phyloP scores from a whole-genome alignment of 148 eudicot species.

The Mesembryanthemum crystallinum region DNA sequence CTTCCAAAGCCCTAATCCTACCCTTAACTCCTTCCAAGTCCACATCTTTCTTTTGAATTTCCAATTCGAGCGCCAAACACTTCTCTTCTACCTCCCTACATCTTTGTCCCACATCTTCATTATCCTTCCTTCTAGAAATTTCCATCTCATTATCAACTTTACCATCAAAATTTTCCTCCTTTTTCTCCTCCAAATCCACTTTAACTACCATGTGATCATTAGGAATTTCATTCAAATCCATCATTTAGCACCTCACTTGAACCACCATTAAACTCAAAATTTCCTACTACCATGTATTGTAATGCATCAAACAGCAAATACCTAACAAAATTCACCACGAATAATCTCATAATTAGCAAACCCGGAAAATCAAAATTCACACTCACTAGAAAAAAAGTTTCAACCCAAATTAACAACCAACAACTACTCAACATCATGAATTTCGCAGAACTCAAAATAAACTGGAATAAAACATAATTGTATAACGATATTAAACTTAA shows the following conservation, averaged over 20 bases:
- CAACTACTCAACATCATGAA: background rate
- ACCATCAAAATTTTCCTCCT: background rate
- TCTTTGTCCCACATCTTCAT: constrained; percentile 29
- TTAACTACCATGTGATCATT: constrained; percentile 16
- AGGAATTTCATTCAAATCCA: constrained; percentile 35
- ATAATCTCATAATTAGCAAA: background rate
- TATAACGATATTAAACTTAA: no score
- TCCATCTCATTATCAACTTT: background rate
- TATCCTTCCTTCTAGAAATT: constrained; percentile 9
- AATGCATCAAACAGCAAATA: background rate
- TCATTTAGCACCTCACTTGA: constrained; percentile 9
- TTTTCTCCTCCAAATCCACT: constrained; percentile 1
- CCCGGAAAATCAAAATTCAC: background rate
- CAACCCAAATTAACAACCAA: background rate
- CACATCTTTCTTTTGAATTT: constrained; percentile 18
- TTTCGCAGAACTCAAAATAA: no score
- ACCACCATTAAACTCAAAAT: background rate
- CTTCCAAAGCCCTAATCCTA: constrained; percentile 35
- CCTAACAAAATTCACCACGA: background rate
- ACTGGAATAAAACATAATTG: no score
- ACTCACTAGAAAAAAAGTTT: background rate
- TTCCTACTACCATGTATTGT: background rate
- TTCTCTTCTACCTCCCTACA: constrained; percentile 19
- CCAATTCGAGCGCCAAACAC: constrained; percentile 11
- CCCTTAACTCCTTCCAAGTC: constrained; percentile 27